These are phyloP conservation scores for Pisolithus tinctorius DNA, from an alignment of 768 basidiomycete genomes.

Conservation along the genomic window DNA sequence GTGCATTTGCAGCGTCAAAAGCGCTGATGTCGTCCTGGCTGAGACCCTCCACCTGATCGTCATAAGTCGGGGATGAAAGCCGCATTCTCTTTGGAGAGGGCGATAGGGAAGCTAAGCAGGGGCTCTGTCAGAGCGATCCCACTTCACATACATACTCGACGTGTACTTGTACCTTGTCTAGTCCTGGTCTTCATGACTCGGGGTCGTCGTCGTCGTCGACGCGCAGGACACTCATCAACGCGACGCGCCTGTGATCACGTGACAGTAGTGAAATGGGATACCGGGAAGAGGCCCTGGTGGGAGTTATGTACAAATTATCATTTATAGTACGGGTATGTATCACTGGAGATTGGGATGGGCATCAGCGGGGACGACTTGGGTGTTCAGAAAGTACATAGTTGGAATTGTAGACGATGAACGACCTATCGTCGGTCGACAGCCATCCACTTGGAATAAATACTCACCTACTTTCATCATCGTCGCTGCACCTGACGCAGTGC, in stretches of 20 bases:
- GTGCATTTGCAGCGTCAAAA: conserved; percentile 45
- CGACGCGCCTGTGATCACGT: not conserved
- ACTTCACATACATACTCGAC: not conserved
- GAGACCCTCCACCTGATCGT: conserved; percentile 42
- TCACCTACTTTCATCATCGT: conserved; percentile 1
- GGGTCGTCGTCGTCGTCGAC: not conserved
- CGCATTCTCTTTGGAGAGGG: conserved; percentile 54
- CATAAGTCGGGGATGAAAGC: conserved; percentile 62
- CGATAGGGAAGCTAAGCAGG: conserved; percentile 19
- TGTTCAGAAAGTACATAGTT: too few species aligned
- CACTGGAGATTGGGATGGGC: too few species aligned
- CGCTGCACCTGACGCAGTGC: not conserved
- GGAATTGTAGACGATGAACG: too few species aligned
- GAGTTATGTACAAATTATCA: too few species aligned
- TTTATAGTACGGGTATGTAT: too few species aligned
- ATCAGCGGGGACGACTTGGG: too few species aligned
- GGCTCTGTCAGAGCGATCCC: not conserved
- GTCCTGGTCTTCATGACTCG: not conserved
- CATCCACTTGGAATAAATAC: not conserved
- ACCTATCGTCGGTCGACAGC: not conserved
- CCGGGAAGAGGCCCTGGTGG: not conserved
- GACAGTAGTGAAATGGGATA: not conserved
- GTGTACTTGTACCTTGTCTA: not conserved
- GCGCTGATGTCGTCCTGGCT: conserved; percentile 52
- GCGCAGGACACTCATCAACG: not conserved